Evolutionary conservation across 2,329 filamentous ascomycete species (phyloP), one percentile per base, ranked within the genome.

Genomic region (Paraphaeosphaeria sporulosa): DNA sequence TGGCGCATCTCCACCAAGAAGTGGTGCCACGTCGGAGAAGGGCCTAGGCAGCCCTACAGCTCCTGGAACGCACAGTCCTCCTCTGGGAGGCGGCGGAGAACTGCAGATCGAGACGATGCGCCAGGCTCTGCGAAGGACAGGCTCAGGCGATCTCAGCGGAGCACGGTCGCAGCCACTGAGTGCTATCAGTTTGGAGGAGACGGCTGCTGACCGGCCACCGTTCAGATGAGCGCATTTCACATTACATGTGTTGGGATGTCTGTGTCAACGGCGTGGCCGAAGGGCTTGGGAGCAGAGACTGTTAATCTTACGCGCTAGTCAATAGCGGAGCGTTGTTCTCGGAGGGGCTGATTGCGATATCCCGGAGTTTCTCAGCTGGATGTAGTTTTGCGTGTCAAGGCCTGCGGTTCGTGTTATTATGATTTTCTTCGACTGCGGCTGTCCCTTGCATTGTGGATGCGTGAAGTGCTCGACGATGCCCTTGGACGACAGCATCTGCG

Each of bases 61-160:
- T 9, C 71, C 83, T 27, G 84, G 85, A 47, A 78, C 83, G 10
- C 83, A 83, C 63, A 84, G 83, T 57, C 84, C 86, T 55, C 79
- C 86, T 36, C 77, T 83, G 51, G 81, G 82, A 61, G 84, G 36
- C 38, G 17, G 83, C 19, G 86, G 88, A 27, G 94, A 97, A 64
- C 81, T 97, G 61, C 93, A 91, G 60, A 91, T 97, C 65, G 93
- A 97, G 82, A 97, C 94, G 4, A 96, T 97, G 94, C 86, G 90
- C 55, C 93, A 97, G 79, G 94, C 93, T 17, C 82, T 97, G 72
- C 85, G 91, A 73, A 90, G 92, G 76, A 96, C 93, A 15, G 92
- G 89, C 47, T 97, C 93, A 78, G 87, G 90, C 19, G 94, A 97
- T 74, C 80, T 97, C 59, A 80, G 82, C 42, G 79, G 80, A 38